Evolutionary conservation across 2,329 filamentous ascomycete genomes (phyloP), one percentile per base, ranked within the genome.

Genomic region (Aspergillus oerlinghausenensis): DNA sequence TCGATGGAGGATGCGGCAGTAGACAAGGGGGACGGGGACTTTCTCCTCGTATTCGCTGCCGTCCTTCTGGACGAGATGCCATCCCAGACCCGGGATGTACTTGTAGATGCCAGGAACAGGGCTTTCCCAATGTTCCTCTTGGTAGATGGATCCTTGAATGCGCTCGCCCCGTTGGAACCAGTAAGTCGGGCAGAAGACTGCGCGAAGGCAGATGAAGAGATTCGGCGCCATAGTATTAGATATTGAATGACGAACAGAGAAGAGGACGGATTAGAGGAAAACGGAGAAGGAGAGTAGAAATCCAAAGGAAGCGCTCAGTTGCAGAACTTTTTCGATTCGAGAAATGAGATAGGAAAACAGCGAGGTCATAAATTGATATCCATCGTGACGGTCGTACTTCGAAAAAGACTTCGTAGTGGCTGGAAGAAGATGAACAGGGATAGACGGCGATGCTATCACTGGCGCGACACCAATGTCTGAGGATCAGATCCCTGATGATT

Each of bases 81-180:
- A 81, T 59, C 79, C 79, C 47, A 73, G 77, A 52, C 77, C 76
- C 3, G 79, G 77, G 50, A 80, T 73, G 65, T 79, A 79, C 58
- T 78, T 78, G 67, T 81, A 81, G 40, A 72, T 75, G 45, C 79
- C 79, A 4, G 78, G 77, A 17, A 77, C 70, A 4, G 79, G 79
- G n/a, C 65, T 65, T 40, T 74, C 67, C 78, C 79, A 81, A 61
- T 79, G 76, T 63, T 81, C 79, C 49, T 76, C 76, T 32, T 70
- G 70, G 60, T 75, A 71, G 42, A 72, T 66, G 2, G 75, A 67
- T 26, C 72, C 72, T 25, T 76, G 70, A 52, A 72, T 65, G 53
- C 70, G 70, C 38, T 75, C 69, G 42, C 70, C 68, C 21, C 67
- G 72, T 40, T 75, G 70, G 62, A 81, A 80, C 79, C 79, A 81